Percentiles rank a stretch among this genome's conserved stretches.
phyloP scores from a whole-genome alignment of 2,329 filamentous ascomycete species.

The Alternaria consortialis region DNA sequence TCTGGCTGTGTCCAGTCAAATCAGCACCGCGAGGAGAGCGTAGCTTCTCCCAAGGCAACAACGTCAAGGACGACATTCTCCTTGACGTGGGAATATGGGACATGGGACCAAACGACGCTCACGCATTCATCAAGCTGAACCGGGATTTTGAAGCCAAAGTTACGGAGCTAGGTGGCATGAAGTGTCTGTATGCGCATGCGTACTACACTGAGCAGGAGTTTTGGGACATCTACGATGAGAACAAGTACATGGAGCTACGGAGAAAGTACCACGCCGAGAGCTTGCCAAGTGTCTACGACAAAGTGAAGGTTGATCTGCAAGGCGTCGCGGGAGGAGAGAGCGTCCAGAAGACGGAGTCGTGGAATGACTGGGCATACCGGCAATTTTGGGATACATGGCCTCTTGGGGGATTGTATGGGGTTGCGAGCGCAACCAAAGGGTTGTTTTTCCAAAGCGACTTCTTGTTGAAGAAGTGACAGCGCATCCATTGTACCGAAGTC shows the following conservation, averaged over 20 bases:
- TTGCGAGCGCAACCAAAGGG: slow-evolving; percentile 49
- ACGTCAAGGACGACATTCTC: slow-evolving; percentile 41
- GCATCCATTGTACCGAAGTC: neutral
- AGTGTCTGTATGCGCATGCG: slow-evolving; percentile 88
- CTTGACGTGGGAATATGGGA: slow-evolving; percentile 76
- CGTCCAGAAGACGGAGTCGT: slow-evolving; percentile 25
- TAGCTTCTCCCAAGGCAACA: slow-evolving; percentile 43
- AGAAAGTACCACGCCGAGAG: slow-evolving; percentile 69
- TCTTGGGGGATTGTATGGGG: slow-evolving; percentile 51
- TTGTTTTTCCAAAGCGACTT: slow-evolving; percentile 46
- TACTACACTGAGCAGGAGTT: slow-evolving; percentile 80
- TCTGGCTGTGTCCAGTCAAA: slow-evolving; percentile 67
- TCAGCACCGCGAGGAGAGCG: slow-evolving; percentile 32
- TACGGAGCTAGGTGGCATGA: slow-evolving; percentile 75
- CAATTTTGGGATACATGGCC: slow-evolving; percentile 49
- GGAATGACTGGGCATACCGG: slow-evolving; percentile 39
- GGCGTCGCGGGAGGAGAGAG: slow-evolving; percentile 38
- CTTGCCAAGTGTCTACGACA: slow-evolving; percentile 75
- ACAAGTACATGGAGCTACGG: slow-evolving; percentile 70
- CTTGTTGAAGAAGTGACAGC: slow-evolving; percentile 40
- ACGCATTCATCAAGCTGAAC: slow-evolving; percentile 73
- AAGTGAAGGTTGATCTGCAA: slow-evolving; percentile 61
- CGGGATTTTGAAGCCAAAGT: slow-evolving; percentile 76
- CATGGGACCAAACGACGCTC: slow-evolving; percentile 67
- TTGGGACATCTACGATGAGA: slow-evolving; percentile 69